These are phyloP conservation scores for Trichoderma asperellum DNA, from an alignment of 2,329 filamentous ascomycete genomes.

Conservation along the genomic window DNA sequence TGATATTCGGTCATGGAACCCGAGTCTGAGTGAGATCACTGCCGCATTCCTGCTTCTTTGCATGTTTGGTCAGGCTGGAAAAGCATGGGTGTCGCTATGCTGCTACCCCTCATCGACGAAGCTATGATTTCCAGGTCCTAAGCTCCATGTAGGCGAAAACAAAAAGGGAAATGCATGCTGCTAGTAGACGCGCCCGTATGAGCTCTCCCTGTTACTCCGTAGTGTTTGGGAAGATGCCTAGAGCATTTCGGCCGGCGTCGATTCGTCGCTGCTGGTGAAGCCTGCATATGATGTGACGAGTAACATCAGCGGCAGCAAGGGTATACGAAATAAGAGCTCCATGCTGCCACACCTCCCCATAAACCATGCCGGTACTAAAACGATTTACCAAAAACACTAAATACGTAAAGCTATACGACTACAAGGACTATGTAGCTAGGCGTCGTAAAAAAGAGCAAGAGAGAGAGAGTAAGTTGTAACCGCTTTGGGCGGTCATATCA, in stretches of 20 bases:
- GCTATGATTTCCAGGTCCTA: not conserved
- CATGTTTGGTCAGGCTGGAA: not conserved
- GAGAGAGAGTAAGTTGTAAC: not conserved
- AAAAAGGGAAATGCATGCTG: not conserved
- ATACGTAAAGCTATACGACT: not conserved
- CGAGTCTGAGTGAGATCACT: conserved; percentile 23
- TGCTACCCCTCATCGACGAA: not conserved
- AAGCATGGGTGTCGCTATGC: not conserved
- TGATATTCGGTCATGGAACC: conserved; percentile 12
- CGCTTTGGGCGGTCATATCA: not conserved
- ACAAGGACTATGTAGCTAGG: not conserved
- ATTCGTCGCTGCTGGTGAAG: conserved; percentile 9
- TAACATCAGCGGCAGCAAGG: not conserved
- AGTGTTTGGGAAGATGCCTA: not conserved
- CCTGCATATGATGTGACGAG: conserved; percentile 21
- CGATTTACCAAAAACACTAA: conserved; percentile 17
- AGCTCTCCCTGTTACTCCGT: not conserved
- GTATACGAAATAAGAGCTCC: conserved; percentile 1
- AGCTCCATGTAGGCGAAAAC: not conserved
- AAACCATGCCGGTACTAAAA: conserved; percentile 16
- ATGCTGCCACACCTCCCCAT: conserved; percentile 2
- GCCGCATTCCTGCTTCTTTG: conserved; percentile 2
- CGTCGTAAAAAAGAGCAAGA: not conserved
- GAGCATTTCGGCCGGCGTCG: not conserved
- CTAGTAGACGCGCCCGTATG: not conserved